Conservation (phyloP, 208 protist genomes). For the Leishmania gerbilli region DNA sequence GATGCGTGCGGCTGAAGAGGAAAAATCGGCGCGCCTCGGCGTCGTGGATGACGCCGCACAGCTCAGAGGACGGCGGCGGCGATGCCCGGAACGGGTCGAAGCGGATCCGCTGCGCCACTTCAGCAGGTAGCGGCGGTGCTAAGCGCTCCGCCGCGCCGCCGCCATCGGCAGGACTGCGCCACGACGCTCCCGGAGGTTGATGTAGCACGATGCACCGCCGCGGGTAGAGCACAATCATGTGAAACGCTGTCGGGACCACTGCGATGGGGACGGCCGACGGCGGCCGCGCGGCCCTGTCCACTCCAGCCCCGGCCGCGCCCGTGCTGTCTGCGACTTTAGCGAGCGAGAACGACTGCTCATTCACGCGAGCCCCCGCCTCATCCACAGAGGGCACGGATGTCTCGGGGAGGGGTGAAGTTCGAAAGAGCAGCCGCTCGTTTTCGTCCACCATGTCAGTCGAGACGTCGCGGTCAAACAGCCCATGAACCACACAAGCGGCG, state of each 20-base stretch:
- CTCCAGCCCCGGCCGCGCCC: not conserved
- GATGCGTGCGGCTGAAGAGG: slow-evolving; percentile 44
- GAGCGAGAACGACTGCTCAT: slow-evolving; percentile 26
- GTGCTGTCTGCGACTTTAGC: slow-evolving; percentile 5
- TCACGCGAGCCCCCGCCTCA: slow-evolving; percentile 1
- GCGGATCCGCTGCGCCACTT: slow-evolving; percentile 73
- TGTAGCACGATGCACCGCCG: slow-evolving; percentile 79
- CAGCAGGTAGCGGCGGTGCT: slow-evolving; percentile 30
- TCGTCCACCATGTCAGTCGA: slow-evolving; percentile 13
- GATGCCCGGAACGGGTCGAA: slow-evolving; percentile 70
- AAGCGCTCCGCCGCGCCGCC: not conserved
- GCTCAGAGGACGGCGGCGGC: slow-evolving; percentile 7
- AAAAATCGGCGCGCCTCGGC: slow-evolving; percentile 46
- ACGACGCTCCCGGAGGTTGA: slow-evolving; percentile 79
- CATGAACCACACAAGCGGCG: slow-evolving; percentile 54
- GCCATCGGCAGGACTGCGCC: slow-evolving; percentile 35
- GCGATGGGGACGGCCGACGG: slow-evolving; percentile 15
- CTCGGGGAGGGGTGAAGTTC: not conserved
- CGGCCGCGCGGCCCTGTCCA: slow-evolving; percentile 10
- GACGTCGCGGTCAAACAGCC: slow-evolving; percentile 35
- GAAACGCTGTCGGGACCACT: slow-evolving; percentile 91
- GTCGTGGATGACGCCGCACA: slow-evolving; percentile 56
- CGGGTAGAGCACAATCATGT: slow-evolving; percentile 92
- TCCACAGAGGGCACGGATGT: not conserved
- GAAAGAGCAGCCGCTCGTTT: slow-evolving; percentile 22